Percentiles rank a stretch among this genome's conserved stretches.
Conservation (phyloP, 1,139 yeast genomes). For the Dujonia santamariae region DNA sequence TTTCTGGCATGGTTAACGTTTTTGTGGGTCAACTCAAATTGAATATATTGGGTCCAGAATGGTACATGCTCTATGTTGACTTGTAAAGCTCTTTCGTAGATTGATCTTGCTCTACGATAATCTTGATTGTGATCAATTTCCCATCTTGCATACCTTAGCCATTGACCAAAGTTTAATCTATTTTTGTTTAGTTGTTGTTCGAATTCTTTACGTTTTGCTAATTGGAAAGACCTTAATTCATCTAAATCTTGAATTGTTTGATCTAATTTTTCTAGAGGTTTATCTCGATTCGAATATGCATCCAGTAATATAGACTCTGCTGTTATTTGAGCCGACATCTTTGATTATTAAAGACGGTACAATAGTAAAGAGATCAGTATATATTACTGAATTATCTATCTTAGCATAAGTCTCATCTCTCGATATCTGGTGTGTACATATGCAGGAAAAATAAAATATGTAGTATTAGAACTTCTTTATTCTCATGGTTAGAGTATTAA, state of each 20-base stretch:
- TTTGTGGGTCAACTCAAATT: slow-evolving; percentile 66
- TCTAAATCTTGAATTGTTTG: slow-evolving; percentile 72
- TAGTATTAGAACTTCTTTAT: too few relatives aligned
- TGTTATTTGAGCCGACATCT: slow-evolving; percentile 21
- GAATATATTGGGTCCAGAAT: slow-evolving; percentile 82
- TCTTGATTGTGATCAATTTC: slow-evolving; percentile 78
- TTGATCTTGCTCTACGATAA: slow-evolving; percentile 69
- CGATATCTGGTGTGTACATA: too few relatives aligned
- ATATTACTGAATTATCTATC: not conserved
- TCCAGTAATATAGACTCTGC: slow-evolving; percentile 38
- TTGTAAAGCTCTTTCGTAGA: slow-evolving; percentile 83
- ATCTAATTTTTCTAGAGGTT: slow-evolving; percentile 39
- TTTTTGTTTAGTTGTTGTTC: slow-evolving; percentile 86
- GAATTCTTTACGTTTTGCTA: slow-evolving; percentile 73
- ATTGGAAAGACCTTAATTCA: slow-evolving; percentile 73
- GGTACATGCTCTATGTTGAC: slow-evolving; percentile 75
- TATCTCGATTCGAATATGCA: slow-evolving; percentile 28
- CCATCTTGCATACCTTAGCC: slow-evolving; percentile 91
- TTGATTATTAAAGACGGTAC: too few relatives aligned
- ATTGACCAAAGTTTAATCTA: slow-evolving; percentile 76
- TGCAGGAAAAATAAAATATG: too few relatives aligned
- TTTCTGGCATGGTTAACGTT: slow-evolving; percentile 90
- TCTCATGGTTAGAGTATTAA: too few relatives aligned
- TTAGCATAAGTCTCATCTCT: not conserved
- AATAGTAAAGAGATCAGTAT: not conserved